Percentiles rank a stretch among this genome's conserved stretches.
phyloP scores from a whole-genome alignment of 2,329 filamentous ascomycete species.

The Stromatinia cepivora region DNA sequence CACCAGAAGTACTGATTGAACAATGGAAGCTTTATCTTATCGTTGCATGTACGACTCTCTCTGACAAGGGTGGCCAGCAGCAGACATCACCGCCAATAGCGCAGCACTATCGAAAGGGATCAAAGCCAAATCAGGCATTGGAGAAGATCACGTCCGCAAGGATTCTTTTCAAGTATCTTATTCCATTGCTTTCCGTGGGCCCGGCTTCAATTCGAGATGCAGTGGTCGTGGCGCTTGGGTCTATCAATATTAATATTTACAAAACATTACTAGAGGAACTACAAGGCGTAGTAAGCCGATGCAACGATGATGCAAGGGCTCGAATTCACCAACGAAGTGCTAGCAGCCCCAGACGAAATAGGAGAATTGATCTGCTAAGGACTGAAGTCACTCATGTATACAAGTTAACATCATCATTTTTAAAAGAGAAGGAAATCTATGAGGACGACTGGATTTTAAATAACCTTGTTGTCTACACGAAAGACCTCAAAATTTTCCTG shows the following conservation, averaged over 20 bases:
- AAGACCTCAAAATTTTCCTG: constrained; percentile 88
- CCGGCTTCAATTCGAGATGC: constrained; percentile 83
- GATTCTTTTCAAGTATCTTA: constrained; percentile 86
- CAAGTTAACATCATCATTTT: constrained; percentile 86
- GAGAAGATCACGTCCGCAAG: constrained; percentile 85
- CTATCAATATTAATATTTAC: constrained; percentile 93
- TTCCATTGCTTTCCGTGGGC: constrained; percentile 79
- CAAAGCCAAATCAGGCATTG: constrained; percentile 66
- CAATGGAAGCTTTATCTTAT: constrained; percentile 98
- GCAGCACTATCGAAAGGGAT: constrained; percentile 80
- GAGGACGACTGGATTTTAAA: constrained; percentile 87
- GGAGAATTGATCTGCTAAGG: constrained; percentile 80
- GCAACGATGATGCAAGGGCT: constrained; percentile 84
- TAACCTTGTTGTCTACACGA: constrained; percentile 85
- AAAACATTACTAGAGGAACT: constrained; percentile 86
- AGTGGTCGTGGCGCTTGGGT: constrained; percentile 87
- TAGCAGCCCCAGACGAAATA: constrained; percentile 78
- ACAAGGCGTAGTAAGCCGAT: constrained; percentile 80
- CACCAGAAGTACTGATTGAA: constrained; percentile 86
- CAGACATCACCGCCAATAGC: constrained; percentile 58
- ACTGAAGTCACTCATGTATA: constrained; percentile 97
- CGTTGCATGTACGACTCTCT: constrained; percentile 93
- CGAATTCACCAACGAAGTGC: constrained; percentile 83
- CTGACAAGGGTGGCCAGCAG: constrained; percentile 69
- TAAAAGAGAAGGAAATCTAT: constrained; percentile 75